Evolutionary conservation across 2,329 filamentous ascomycete species (phyloP).

Genomic region (Colletotrichum somersetense): DNA sequence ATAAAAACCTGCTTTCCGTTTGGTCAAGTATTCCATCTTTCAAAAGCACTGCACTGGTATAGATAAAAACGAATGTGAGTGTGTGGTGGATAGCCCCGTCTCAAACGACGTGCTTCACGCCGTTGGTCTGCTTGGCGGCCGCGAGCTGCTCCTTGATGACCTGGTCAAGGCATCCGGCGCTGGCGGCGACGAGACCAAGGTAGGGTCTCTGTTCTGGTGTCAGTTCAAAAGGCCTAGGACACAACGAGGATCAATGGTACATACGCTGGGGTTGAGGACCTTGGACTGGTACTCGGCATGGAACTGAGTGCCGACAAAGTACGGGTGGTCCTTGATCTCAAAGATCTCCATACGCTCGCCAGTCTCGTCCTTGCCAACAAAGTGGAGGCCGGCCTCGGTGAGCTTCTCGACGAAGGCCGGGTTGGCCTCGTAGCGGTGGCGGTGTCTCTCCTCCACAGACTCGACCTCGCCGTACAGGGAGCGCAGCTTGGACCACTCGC

Average conservation of each 20-base stretch:
- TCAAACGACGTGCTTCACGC: constrained; percentile 38
- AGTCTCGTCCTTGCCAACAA: constrained; percentile 83
- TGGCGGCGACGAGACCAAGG: constrained; percentile 87
- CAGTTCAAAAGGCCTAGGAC: constrained; percentile 67
- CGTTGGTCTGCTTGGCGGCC: constrained; percentile 31
- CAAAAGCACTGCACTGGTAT: constrained; percentile 18
- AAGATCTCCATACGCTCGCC: constrained; percentile 86
- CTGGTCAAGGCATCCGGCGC: constrained; percentile 72
- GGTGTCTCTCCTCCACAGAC: constrained; percentile 79
- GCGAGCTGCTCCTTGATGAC: constrained; percentile 49
- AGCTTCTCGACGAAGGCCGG: constrained; percentile 79
- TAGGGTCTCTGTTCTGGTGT: constrained; percentile 64
- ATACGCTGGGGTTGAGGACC: constrained; percentile 75
- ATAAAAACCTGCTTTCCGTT: constrained; percentile 4
- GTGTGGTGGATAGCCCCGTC: background rate
- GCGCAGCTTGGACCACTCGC: constrained; percentile 83
- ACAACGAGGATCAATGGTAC: constrained; percentile 53
- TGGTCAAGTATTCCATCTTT: constrained; percentile 15
- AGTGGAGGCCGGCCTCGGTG: constrained; percentile 76
- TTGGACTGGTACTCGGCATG: constrained; percentile 88
- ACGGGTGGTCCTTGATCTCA: constrained; percentile 86
- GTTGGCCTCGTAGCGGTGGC: constrained; percentile 93
- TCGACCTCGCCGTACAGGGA: constrained; percentile 75
- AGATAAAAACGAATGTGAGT: background rate
- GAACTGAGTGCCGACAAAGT: constrained; percentile 84